These are phyloP conservation scores for Trichaptum fuscoviolaceum DNA, from an alignment of 768 basidiomycete species.

Conservation along the genomic window DNA sequence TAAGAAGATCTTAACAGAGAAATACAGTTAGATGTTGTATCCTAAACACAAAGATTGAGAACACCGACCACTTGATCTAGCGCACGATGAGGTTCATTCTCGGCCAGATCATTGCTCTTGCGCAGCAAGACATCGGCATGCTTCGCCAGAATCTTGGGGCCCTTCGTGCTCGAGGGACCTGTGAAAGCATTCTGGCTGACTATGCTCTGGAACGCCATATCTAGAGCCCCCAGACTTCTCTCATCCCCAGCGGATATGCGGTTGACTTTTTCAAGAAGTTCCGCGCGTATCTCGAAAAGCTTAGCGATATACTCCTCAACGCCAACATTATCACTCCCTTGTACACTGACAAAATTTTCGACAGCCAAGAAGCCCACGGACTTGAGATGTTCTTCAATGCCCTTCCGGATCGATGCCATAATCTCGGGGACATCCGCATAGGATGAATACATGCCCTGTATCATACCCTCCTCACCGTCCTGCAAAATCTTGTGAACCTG, in stretches of 20 bases:
- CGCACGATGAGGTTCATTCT: conserved; percentile 85
- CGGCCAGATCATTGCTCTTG: conserved; percentile 92
- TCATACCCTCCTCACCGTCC: conserved; percentile 90
- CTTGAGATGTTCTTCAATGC: conserved; percentile 95
- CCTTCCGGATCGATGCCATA: conserved; percentile 82
- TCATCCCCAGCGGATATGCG: conserved; percentile 58
- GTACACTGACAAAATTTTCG: conserved; percentile 43
- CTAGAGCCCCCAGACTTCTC: conserved; percentile 34
- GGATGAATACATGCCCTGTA: conserved; percentile 93
- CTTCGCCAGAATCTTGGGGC: conserved; percentile 88
- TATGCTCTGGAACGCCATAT: conserved; percentile 92
- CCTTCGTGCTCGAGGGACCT: conserved; percentile 70
- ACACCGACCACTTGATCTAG: conserved; percentile 76
- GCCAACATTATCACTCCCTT: conserved; percentile 35
- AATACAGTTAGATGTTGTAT: neutral
- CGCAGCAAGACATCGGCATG: conserved; percentile 84
- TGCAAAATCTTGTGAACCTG: conserved; percentile 88
- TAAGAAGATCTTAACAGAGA: conserved; percentile 70
- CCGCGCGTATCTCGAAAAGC: conserved; percentile 83
- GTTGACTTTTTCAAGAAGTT: conserved; percentile 83
- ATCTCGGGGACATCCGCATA: conserved; percentile 86
- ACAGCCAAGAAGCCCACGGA: conserved; percentile 79
- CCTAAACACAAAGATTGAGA: conserved; percentile 23
- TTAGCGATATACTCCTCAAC: conserved; percentile 88
- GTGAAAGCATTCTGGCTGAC: conserved; percentile 92